phyloP scores from a whole-genome alignment of 192 early-diverging fungal species.

The Mortierella antarctica region DNA sequence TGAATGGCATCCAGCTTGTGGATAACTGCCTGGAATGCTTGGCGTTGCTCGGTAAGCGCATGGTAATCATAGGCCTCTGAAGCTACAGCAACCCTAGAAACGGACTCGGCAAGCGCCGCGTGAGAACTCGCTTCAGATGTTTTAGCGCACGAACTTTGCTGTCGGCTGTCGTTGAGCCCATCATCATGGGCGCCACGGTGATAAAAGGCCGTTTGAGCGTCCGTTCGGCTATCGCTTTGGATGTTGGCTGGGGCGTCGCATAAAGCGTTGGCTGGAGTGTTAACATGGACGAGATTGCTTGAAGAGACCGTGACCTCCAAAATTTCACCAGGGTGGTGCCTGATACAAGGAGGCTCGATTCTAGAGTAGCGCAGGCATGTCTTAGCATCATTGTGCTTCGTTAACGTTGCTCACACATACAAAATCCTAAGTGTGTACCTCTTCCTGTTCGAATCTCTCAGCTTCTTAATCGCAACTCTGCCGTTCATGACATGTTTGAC shows the following conservation, averaged over 20 bases:
- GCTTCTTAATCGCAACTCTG: neutral
- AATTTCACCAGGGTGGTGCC: neutral
- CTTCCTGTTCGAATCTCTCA: neutral
- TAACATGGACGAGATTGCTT: neutral
- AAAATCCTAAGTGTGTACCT: neutral
- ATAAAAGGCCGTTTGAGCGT: neutral
- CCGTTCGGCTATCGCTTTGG: neutral
- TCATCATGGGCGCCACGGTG: neutral
- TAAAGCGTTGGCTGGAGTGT: neutral
- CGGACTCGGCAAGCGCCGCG: neutral
- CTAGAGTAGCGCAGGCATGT: neutral
- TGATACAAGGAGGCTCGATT: neutral
- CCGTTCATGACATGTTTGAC: slow-evolving; percentile 9
- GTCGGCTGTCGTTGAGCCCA: neutral
- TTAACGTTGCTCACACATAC: neutral
- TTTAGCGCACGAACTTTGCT: neutral
- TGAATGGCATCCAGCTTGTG: neutral
- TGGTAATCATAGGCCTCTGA: neutral
- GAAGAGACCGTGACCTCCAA: neutral
- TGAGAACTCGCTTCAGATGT: neutral
- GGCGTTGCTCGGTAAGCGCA: neutral
- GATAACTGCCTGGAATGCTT: neutral
- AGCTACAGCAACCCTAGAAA: neutral
- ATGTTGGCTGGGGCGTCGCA: no score
- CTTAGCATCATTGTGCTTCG: neutral